Evolutionary conservation across 2,329 filamentous ascomycete genomes (phyloP).

Genomic region (Aspergillaceae sp.): DNA sequence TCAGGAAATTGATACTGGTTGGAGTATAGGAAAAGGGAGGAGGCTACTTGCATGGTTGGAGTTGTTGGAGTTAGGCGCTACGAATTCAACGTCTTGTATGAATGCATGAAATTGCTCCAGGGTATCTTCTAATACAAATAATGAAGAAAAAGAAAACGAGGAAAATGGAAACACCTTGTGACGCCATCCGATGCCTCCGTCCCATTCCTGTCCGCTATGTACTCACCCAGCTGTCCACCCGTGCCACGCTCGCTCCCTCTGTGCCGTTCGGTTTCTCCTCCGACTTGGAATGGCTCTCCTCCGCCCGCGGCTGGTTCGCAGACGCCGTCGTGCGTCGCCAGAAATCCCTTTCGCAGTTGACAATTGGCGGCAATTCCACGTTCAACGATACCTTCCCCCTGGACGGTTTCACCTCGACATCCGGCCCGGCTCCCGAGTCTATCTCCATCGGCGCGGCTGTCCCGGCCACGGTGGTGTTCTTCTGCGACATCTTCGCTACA

Average conservation of each 20-base stretch:
- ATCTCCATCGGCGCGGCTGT: constrained; percentile 24
- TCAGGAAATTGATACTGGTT: too few species aligned
- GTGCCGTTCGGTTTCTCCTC: constrained; percentile 26
- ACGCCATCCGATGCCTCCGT: constrained; percentile 7
- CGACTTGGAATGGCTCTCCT: constrained; percentile 6
- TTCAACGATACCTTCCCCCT: constrained; percentile 21
- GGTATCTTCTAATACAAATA: constrained; percentile 20
- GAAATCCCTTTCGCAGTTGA: constrained; percentile 53
- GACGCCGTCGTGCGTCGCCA: constrained; percentile 44
- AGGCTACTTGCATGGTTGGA: too few species aligned
- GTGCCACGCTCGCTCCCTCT: constrained; percentile 13
- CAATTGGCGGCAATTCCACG: constrained; percentile 41
- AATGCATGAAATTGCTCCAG: constrained; percentile 13
- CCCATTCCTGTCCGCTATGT: constrained; percentile 8
- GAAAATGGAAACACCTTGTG: constrained; percentile 11
- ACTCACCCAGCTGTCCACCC: constrained; percentile 16
- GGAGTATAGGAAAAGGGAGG: too few species aligned
- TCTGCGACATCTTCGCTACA: constrained; percentile 35
- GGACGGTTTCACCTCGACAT: constrained; percentile 18
- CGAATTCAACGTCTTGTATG: constrained; percentile 4
- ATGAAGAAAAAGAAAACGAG: constrained; percentile 14
- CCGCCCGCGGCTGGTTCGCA: constrained; percentile 14
- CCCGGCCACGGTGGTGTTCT: constrained; percentile 18
- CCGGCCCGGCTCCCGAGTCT: constrained; percentile 16
- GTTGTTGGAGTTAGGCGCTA: not conserved